Conservation (phyloP, 352 stramenopile genomes). For the Phytopythium kandeliae region DNA sequence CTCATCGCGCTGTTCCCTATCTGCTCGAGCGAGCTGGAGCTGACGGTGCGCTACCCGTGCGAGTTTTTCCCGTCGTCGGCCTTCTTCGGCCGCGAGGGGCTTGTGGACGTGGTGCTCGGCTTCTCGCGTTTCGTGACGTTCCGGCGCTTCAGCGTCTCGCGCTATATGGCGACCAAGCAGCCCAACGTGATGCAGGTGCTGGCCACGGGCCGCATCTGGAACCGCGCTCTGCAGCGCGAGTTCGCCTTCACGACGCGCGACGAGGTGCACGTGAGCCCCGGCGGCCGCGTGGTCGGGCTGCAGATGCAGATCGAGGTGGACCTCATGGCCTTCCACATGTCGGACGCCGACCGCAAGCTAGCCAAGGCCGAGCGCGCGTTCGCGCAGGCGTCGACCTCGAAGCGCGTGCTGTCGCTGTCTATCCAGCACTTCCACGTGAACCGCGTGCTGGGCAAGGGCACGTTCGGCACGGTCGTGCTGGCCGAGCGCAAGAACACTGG, state of each 20-base stretch:
- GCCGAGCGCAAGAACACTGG: slow-evolving; percentile 80
- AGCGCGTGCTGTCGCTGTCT: slow-evolving; percentile 78
- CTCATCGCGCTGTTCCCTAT: slow-evolving; percentile 76
- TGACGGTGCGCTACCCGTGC: slow-evolving; percentile 73
- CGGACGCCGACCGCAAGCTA: slow-evolving; percentile 62
- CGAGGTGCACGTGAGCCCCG: slow-evolving; percentile 69
- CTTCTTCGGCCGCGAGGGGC: slow-evolving; percentile 77
- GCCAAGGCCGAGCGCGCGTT: slow-evolving; percentile 59
- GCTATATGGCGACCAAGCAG: slow-evolving; percentile 75
- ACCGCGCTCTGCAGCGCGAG: slow-evolving; percentile 70
- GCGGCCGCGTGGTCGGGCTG: slow-evolving; percentile 66
- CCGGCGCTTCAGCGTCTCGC: slow-evolving; percentile 58
- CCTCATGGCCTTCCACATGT: slow-evolving; percentile 71
- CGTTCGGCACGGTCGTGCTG: slow-evolving; percentile 91
- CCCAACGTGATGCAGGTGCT: slow-evolving; percentile 77
- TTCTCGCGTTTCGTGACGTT: slow-evolving; percentile 76
- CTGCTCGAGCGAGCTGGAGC: slow-evolving; percentile 73
- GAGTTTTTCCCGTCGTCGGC: slow-evolving; percentile 70
- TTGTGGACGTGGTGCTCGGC: slow-evolving; percentile 71
- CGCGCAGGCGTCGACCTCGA: slow-evolving; percentile 60
- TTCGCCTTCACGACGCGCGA: slow-evolving; percentile 82
- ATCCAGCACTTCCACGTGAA: slow-evolving; percentile 95
- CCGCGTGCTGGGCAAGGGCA: slow-evolving; percentile 92
- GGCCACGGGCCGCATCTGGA: slow-evolving; percentile 72
- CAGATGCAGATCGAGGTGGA: slow-evolving; percentile 87